These are phyloP conservation scores for Ilyonectria mors-panacis DNA, from an alignment of 2,329 filamentous ascomycete genomes.

Conservation along the genomic window DNA sequence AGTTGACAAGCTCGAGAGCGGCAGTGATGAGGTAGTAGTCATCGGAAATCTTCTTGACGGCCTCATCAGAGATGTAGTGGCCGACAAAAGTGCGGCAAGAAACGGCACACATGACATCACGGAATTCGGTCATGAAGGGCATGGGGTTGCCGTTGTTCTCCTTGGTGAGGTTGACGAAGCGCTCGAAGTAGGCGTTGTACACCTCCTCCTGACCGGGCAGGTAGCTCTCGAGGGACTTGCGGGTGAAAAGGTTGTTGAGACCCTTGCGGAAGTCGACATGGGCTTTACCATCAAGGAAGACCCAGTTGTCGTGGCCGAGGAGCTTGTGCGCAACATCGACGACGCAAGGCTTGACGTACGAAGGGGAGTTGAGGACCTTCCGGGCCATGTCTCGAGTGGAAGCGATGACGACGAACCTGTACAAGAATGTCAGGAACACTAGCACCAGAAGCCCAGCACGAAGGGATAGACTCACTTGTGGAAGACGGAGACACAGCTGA, in stretches of 20 bases:
- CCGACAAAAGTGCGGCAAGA: slow-evolving; percentile 98
- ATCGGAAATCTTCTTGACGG: slow-evolving; percentile 93
- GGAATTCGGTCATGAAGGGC: slow-evolving; percentile 92
- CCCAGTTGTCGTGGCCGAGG: slow-evolving; percentile 93
- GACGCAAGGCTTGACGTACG: slow-evolving; percentile 94
- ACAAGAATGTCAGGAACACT: slow-evolving; percentile 25
- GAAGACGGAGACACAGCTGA: slow-evolving; percentile 98
- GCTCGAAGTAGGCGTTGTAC: slow-evolving; percentile 88
- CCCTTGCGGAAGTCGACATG: slow-evolving; percentile 99
- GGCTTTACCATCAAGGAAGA: slow-evolving; percentile 94
- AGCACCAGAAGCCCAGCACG: neutral
- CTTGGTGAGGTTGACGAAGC: slow-evolving; percentile 82
- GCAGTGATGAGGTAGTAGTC: slow-evolving; percentile 98
- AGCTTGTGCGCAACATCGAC: slow-evolving; percentile 96
- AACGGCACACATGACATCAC: slow-evolving; percentile 94
- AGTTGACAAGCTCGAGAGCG: slow-evolving; percentile 97
- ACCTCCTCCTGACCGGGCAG: slow-evolving; percentile 94
- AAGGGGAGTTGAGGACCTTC: slow-evolving; percentile 96
- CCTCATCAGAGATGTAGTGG: slow-evolving; percentile 91
- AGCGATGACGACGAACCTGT: slow-evolving; percentile 95
- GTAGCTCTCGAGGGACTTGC: slow-evolving; percentile 88
- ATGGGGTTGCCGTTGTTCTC: slow-evolving; percentile 80
- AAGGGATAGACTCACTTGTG: slow-evolving; percentile 81
- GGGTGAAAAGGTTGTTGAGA: slow-evolving; percentile 93
- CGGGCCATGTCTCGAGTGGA: slow-evolving; percentile 95